These are phyloP conservation scores for Cantharellus anzutake DNA, from an alignment of 768 basidiomycete genomes.

Conservation along the genomic window DNA sequence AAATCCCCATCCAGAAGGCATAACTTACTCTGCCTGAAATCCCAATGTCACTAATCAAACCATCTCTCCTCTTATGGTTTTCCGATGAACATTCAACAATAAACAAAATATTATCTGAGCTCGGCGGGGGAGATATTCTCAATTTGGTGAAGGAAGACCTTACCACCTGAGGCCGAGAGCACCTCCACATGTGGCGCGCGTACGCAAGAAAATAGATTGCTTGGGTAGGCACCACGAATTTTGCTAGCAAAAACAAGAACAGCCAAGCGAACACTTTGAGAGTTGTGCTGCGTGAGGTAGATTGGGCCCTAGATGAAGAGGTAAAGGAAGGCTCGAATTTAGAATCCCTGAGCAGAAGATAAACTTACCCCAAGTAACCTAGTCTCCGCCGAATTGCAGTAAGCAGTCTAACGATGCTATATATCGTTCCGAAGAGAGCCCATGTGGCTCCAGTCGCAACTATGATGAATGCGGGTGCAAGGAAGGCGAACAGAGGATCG, in stretches of 20 bases:
- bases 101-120: neutral
- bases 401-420: neutral
- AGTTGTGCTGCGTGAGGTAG: neutral
- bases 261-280: neutral
- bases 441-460: conserved; percentile 17
- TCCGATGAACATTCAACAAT: too few relatives aligned
- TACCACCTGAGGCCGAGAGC: neutral
- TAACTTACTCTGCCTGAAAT: neutral
- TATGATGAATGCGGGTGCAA: conserved; percentile 40
- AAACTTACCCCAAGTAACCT: neutral
- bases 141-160: neutral
- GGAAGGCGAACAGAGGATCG: conserved; percentile 25
- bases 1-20: neutral
- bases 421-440: neutral
- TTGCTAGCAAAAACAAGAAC: neutral
- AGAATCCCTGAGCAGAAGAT: neutral
- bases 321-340: neutral
- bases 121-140: neutral
- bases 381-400: neutral
- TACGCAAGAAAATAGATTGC: neutral
- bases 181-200: neutral
- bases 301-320: neutral
- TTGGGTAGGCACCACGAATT: neutral
- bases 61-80: too few relatives aligned
- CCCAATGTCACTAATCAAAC: too few relatives aligned